A percentile compares a stretch with the other conserved stretches of the same genome.
These are phyloP conservation scores for Sherardia arvensis DNA, from an alignment of 257 asterid species.

Conservation along the genomic window DNA sequence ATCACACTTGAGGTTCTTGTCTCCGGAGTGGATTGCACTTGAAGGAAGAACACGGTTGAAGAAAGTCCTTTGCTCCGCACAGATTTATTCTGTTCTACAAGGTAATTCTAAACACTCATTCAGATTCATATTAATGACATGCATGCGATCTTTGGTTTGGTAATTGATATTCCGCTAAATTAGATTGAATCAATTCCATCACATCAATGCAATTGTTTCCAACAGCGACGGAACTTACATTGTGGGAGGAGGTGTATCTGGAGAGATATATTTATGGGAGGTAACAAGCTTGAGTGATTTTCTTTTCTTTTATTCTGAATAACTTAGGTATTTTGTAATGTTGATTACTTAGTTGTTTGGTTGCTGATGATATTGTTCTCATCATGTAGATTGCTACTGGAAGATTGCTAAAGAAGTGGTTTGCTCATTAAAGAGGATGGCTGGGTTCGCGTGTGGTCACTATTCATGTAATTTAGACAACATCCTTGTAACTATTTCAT, in stretches of 20 bases:
- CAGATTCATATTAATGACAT: too few relatives aligned
- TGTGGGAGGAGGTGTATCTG: constrained; percentile 80
- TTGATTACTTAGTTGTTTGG: background rate
- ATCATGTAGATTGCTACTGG: constrained; percentile 62
- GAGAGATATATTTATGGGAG: constrained; percentile 89
- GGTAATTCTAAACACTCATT: too few relatives aligned
- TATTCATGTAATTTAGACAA: constrained; percentile 42
- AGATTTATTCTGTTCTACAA: too few relatives aligned
- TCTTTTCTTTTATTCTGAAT: too few relatives aligned
- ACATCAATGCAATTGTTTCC: constrained; percentile 51
- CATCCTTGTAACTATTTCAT: background rate
- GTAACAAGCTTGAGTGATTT: constrained; percentile 28
- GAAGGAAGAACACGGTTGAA: too few relatives aligned
- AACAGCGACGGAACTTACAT: constrained; percentile 67
- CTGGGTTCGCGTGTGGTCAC: constrained; percentile 92
- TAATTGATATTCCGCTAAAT: too few relatives aligned
- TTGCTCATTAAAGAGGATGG: constrained; percentile 93
- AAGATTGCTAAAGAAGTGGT: constrained; percentile 84
- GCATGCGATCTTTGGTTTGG: too few relatives aligned
- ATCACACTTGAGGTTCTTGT: too few relatives aligned
- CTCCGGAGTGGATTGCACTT: too few relatives aligned
- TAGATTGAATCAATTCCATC: too few relatives aligned
- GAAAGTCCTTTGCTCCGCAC: too few relatives aligned
- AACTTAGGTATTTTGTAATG: background rate
- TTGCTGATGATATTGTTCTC: background rate